These are phyloP conservation scores for Diplodia corticola DNA, from an alignment of 2,329 filamentous ascomycete species.

Conservation along the genomic window DNA sequence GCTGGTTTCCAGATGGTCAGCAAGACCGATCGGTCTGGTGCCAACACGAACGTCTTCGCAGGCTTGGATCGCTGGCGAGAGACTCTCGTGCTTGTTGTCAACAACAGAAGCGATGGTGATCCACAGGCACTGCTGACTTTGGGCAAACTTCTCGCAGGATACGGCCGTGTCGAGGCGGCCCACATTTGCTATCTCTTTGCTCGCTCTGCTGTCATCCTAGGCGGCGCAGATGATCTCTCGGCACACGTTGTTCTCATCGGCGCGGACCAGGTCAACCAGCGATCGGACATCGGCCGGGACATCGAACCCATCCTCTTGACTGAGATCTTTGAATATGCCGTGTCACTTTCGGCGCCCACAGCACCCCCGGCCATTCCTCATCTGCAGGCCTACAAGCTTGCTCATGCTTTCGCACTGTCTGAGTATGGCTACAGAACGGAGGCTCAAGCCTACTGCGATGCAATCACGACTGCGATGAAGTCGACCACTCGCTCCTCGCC, in stretches of 20 bases:
- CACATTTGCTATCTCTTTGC: conserved; percentile 94
- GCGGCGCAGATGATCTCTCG: conserved; percentile 78
- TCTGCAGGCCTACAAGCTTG: conserved; percentile 85
- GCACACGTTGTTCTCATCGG: conserved; percentile 82
- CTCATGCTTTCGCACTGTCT: conserved; percentile 80
- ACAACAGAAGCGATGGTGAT: conserved; percentile 83
- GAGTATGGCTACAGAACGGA: conserved; percentile 81
- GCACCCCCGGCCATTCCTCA: conserved; percentile 68
- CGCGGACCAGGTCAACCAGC: conserved; percentile 72
- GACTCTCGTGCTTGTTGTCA: conserved; percentile 79
- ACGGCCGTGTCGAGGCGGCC: conserved; percentile 85
- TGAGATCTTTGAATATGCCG: conserved; percentile 90
- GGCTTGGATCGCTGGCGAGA: conserved; percentile 94
- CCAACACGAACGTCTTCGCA: conserved; percentile 71
- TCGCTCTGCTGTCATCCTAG: conserved; percentile 67
- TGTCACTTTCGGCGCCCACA: conserved; percentile 63
- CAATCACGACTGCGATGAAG: conserved; percentile 72
- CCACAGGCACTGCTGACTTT: conserved; percentile 74
- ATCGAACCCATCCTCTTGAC: conserved; percentile 89
- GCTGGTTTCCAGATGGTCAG: conserved; percentile 90
- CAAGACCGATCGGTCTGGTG: conserved; percentile 62
- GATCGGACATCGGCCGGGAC: conserved; percentile 73
- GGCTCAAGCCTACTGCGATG: conserved; percentile 88
- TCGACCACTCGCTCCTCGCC: conserved; percentile 80
- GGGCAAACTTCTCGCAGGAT: conserved; percentile 78